These are phyloP conservation scores for Xylaria sp. DNA, from an alignment of 2,329 filamentous ascomycete species.

Conservation along the genomic window DNA sequence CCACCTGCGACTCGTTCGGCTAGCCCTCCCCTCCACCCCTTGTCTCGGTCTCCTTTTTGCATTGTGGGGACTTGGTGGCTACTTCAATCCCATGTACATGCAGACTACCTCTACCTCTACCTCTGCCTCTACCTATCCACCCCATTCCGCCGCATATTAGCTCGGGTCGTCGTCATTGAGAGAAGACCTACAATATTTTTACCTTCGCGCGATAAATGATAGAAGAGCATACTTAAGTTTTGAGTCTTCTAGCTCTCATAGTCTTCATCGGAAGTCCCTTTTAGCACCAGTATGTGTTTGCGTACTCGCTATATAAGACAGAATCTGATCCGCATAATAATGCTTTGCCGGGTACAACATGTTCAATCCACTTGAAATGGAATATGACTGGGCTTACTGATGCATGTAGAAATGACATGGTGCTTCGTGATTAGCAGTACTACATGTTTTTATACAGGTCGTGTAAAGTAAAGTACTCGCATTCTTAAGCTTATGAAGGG, in stretches of 20 bases:
- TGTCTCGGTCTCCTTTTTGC: conserved; percentile 36
- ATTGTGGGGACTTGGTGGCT: conserved; percentile 27
- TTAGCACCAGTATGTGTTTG: too few species aligned
- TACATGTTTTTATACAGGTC: background rate
- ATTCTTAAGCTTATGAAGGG: background rate
- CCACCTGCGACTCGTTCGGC: conserved; percentile 13
- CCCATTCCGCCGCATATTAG: background rate
- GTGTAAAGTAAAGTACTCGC: background rate
- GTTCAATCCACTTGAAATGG: conserved; percentile 9
- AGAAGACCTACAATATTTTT: background rate
- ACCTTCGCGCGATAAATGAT: background rate
- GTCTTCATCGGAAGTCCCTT: background rate
- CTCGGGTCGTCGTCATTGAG: too few species aligned
- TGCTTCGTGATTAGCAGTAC: background rate
- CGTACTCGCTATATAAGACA: conserved; percentile 16
- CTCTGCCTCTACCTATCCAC: background rate
- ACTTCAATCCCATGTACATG: conserved; percentile 6
- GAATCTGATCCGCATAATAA: conserved; percentile 18
- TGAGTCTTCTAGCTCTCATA: background rate
- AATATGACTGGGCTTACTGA: conserved; percentile 7
- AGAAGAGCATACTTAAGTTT: background rate
- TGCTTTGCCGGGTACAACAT: conserved; percentile 17
- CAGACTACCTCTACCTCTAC: background rate
- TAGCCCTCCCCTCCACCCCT: conserved; percentile 11
- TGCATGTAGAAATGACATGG: conserved; percentile 1